Evolutionary conservation across 2,329 filamentous ascomycete species (phyloP).

Genomic region (Helotiales sp.): DNA sequence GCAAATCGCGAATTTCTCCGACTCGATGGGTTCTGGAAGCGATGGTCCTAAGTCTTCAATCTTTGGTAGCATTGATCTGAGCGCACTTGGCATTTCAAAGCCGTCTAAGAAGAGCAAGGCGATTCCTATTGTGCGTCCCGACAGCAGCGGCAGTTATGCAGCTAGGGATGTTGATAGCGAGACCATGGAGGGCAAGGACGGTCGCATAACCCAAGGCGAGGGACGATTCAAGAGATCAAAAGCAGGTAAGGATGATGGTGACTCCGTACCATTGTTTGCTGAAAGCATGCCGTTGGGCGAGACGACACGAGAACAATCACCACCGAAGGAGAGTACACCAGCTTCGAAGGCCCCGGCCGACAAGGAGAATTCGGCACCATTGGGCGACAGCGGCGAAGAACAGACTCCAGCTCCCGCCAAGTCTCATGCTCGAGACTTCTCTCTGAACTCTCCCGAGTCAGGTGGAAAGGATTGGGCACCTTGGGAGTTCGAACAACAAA

Average conservation of each 20-base stretch:
- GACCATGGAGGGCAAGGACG: slow-evolving; percentile 56
- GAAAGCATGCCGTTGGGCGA: slow-evolving; percentile 43
- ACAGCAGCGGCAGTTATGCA: slow-evolving; percentile 47
- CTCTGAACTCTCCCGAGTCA: slow-evolving; percentile 53
- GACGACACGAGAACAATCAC: slow-evolving; percentile 33
- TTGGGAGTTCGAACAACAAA: slow-evolving; percentile 57
- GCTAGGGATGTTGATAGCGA: slow-evolving; percentile 37
- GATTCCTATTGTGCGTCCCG: slow-evolving; percentile 74
- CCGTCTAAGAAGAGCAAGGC: slow-evolving; percentile 76
- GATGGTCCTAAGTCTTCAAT: slow-evolving; percentile 51
- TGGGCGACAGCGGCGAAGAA: slow-evolving; percentile 14
- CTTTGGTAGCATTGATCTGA: slow-evolving; percentile 69
- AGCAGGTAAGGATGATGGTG: slow-evolving; percentile 62
- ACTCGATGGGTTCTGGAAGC: slow-evolving; percentile 48
- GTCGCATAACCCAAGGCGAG: slow-evolving; percentile 61
- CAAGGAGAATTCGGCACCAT: slow-evolving; percentile 35
- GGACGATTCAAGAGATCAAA: slow-evolving; percentile 75
- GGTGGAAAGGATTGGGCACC: slow-evolving; percentile 54
- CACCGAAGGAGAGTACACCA: slow-evolving; percentile 27
- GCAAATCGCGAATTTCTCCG: slow-evolving; percentile 42
- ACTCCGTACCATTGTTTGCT: slow-evolving; percentile 76
- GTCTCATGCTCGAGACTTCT: slow-evolving; percentile 48
- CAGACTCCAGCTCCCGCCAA: slow-evolving; percentile 38
- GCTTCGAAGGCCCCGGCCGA: slow-evolving; percentile 22
- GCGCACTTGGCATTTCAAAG: slow-evolving; percentile 61